Conservation (phyloP, 2,329 filamentous ascomycete genomes). For the Penicillium frequentans region DNA sequence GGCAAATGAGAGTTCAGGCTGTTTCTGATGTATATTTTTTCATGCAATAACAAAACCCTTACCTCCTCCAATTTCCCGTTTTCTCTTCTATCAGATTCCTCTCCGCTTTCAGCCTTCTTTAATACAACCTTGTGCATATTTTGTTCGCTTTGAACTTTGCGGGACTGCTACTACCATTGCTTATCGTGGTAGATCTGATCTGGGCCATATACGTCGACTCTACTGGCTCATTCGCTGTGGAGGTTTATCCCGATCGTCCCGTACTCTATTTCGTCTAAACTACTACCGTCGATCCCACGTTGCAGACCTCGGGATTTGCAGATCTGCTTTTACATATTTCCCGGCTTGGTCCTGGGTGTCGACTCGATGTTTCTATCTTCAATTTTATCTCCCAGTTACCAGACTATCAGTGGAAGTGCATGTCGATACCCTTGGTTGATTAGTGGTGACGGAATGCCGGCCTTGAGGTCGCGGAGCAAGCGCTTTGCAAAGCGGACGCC, state of each 20-base stretch:
- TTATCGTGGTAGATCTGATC: slow-evolving; percentile 9
- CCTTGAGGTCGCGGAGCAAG: slow-evolving; percentile 10
- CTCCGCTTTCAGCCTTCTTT: slow-evolving; percentile 13
- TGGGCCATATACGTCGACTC: not conserved
- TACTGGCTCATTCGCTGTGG: slow-evolving; percentile 1
- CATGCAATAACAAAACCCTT: slow-evolving; percentile 20
- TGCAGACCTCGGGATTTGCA: not conserved
- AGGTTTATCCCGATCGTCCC: slow-evolving; percentile 4
- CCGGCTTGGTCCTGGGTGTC: not conserved
- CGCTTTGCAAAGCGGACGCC: not conserved
- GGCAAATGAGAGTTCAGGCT: slow-evolving; percentile 7
- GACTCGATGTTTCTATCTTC: not conserved
- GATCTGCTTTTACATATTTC: not conserved
- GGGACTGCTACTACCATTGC: slow-evolving; percentile 5
- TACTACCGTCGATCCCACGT: slow-evolving; percentile 4
- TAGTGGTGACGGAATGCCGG: slow-evolving; percentile 13
- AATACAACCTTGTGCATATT: slow-evolving; percentile 21
- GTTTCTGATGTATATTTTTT: slow-evolving; percentile 8
- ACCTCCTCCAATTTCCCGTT: slow-evolving; percentile 13
- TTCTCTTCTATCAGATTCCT: slow-evolving; percentile 12
- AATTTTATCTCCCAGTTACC: not conserved
- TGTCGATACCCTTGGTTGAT: slow-evolving; percentile 5
- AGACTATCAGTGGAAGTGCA: not conserved
- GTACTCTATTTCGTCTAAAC: slow-evolving; percentile 5
- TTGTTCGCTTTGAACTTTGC: not conserved